Conservation (phyloP, 2,329 filamentous ascomycete genomes). For the Ilyonectria robusta region DNA sequence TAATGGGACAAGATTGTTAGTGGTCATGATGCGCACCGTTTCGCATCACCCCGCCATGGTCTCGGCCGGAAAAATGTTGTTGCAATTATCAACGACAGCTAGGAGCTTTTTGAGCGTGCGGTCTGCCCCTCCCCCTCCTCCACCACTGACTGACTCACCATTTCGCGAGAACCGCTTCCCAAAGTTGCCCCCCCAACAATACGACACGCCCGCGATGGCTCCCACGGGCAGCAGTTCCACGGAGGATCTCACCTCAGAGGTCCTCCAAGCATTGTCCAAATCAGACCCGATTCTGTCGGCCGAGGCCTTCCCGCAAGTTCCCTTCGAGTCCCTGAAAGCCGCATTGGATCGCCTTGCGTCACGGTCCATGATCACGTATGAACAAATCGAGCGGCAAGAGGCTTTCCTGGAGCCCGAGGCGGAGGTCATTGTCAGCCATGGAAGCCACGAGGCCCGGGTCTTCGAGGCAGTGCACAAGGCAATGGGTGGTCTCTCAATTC, state of each 20-base stretch:
- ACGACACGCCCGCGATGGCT: conserved; percentile 28
- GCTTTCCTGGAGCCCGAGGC: conserved; percentile 82
- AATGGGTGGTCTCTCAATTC: conserved; percentile 85
- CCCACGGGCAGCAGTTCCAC: conserved; percentile 34
- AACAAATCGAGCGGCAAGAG: conserved; percentile 85
- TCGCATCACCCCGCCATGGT: not conserved
- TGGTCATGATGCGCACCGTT: not conserved
- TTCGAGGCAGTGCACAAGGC: conserved; percentile 81
- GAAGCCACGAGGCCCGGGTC: conserved; percentile 86
- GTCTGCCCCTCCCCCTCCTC: conserved; percentile 33
- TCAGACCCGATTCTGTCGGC: conserved; percentile 74
- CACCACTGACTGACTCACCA: conserved; percentile 28
- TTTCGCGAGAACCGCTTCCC: conserved; percentile 28
- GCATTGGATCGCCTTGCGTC: conserved; percentile 89
- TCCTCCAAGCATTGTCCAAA: conserved; percentile 77
- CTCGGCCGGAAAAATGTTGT: conserved; percentile 31
- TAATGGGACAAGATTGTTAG: not conserved
- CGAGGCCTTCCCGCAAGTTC: conserved; percentile 76
- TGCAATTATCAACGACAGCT: conserved; percentile 28
- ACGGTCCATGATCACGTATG: conserved; percentile 88
- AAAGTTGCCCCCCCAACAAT: not conserved
- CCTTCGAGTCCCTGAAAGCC: conserved; percentile 83
- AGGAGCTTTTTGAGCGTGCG: conserved; percentile 26
- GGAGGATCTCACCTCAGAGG: conserved; percentile 73
- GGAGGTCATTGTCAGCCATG: conserved; percentile 78